These are phyloP conservation scores for Alopecurus myosuroides DNA, from an alignment of 176 grass and related monocot genomes.

Conservation along the genomic window DNA sequence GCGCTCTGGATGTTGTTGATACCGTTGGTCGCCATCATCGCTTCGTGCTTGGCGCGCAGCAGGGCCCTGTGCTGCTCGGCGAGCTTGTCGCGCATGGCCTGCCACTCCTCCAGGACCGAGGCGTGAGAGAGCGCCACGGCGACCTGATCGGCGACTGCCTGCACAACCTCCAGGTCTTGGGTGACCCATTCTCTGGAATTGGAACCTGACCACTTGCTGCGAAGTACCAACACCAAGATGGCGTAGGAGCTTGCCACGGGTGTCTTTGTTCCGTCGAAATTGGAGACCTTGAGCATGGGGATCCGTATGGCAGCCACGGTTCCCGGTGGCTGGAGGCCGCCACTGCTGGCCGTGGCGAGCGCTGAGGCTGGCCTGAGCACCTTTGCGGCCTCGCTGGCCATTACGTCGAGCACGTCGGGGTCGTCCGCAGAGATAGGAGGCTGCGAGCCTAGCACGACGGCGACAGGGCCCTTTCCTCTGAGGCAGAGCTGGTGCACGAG, in stretches of 20 bases:
- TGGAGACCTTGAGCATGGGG: conserved; percentile 40
- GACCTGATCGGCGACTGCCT: conserved; percentile 56
- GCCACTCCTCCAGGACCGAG: conserved; percentile 36
- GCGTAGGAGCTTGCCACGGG: conserved; percentile 29
- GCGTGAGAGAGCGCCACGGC: conserved; percentile 48
- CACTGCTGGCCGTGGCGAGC: conserved; percentile 37
- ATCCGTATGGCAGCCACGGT: conserved; percentile 54
- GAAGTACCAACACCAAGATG: conserved; percentile 46
- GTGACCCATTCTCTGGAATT: conserved; percentile 11
- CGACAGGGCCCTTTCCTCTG: neutral
- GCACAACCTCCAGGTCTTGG: conserved; percentile 50
- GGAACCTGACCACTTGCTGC: neutral
- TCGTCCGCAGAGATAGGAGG: conserved; percentile 15
- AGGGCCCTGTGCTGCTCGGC: conserved; percentile 40
- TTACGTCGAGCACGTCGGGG: conserved; percentile 45
- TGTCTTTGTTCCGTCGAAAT: conserved; percentile 30
- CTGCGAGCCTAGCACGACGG: neutral
- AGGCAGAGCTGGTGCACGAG: conserved; percentile 39
- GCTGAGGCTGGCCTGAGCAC: conserved; percentile 40
- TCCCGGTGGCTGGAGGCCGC: neutral
- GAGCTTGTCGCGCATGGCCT: conserved; percentile 20
- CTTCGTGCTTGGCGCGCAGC: conserved; percentile 39
- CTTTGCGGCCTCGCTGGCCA: conserved; percentile 34
- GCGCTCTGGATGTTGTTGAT: conserved; percentile 50
- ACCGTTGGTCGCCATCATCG: conserved; percentile 42